These are phyloP conservation scores for Aspergillus arachidicola DNA, from an alignment of 2,329 filamentous ascomycete species.

Conservation along the genomic window DNA sequence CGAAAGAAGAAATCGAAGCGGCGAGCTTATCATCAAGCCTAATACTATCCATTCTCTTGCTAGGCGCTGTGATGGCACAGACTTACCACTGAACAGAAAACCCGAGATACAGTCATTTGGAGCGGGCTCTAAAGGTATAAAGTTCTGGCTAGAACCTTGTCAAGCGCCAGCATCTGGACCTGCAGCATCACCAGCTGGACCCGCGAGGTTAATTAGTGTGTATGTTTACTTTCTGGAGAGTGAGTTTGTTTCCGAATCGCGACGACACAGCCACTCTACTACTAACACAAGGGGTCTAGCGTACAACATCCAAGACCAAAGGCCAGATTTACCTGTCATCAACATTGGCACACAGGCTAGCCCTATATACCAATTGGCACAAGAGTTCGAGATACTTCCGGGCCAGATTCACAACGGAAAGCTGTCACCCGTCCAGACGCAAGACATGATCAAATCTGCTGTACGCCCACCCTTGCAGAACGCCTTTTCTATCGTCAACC, in stretches of 20 bases:
- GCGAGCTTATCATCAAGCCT: not conserved
- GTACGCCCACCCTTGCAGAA: not conserved
- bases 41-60: constrained; percentile 5
- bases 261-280: no score
- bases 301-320: constrained; percentile 36
- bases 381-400: constrained; percentile 62
- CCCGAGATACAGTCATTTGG: not conserved
- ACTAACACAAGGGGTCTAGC: constrained; percentile 23
- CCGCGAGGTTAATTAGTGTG: constrained; percentile 22
- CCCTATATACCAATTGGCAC: constrained; percentile 66
- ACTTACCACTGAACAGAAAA: not conserved
- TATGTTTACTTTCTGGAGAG: constrained; percentile 23
- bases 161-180: not conserved
- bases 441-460: constrained; percentile 3
- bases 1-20: not conserved
- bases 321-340: constrained; percentile 56
- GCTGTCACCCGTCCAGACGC: not conserved
- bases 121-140: constrained; percentile 6
- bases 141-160: not conserved
- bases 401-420: constrained; percentile 61
- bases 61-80: not conserved
- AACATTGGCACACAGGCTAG: constrained; percentile 61
- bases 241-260: constrained; percentile 9
- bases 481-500: not conserved
- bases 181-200: not conserved